Evolutionary conservation across 148 eudicot genomes (phyloP).

Genomic region (Nepenthes gracilis): DNA sequence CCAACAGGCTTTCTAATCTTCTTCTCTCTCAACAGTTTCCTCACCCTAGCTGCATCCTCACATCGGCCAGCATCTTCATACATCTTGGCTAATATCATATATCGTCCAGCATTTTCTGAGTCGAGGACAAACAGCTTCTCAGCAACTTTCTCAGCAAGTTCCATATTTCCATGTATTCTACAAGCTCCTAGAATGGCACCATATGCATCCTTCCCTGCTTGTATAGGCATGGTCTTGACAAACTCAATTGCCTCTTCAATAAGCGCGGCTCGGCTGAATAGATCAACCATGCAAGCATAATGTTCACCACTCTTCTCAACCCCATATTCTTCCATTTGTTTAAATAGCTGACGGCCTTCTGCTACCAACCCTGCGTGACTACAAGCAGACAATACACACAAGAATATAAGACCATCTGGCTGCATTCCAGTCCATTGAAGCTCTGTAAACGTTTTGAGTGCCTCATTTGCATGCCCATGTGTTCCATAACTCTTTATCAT

Average conservation of each 20-base stretch:
- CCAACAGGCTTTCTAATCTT: constrained; percentile 11
- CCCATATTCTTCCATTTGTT: constrained; percentile 19
- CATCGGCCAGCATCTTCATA: constrained; percentile 20
- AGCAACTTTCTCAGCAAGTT: constrained; percentile 24
- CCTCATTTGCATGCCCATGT: constrained; percentile 18
- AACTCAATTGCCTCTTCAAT: constrained; percentile 20
- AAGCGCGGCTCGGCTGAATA: constrained; percentile 23
- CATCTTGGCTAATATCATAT: constrained; percentile 20
- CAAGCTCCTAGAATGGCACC: constrained; percentile 34
- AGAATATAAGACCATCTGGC: constrained; percentile 16
- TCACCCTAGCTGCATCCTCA: constrained; percentile 14
- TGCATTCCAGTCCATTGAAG: constrained; percentile 11
- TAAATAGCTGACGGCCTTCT: constrained; percentile 19
- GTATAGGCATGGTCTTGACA: constrained; percentile 18
- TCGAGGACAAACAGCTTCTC: constrained; percentile 21
- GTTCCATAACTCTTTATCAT: constrained; percentile 22
- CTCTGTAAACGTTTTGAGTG: constrained; percentile 10
- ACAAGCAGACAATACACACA: constrained; percentile 23
- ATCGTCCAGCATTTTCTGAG: constrained; percentile 19
- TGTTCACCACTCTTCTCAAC: constrained; percentile 16
- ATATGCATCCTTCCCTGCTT: constrained; percentile 20
- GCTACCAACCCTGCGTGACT: constrained; percentile 30
- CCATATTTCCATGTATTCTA: constrained; percentile 22
- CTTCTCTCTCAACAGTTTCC: constrained; percentile 12
- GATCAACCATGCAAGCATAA: constrained; percentile 35